Conservation (phyloP, 441 rosid genomes). For the Daphne laureola region DNA sequence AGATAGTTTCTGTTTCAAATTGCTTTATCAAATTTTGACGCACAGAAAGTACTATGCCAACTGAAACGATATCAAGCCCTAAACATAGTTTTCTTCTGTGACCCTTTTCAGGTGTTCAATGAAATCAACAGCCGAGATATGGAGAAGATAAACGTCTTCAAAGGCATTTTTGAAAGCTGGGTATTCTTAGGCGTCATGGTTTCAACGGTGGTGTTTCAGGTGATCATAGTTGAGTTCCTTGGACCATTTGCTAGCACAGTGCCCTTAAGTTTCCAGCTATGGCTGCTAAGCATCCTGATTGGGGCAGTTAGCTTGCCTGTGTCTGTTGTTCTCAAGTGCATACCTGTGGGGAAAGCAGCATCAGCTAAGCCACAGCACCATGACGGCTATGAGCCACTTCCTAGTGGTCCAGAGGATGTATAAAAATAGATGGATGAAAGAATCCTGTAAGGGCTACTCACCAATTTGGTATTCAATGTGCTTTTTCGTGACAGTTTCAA, state of each 20-base stretch:
- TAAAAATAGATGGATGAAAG: too few species aligned
- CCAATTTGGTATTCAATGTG: too few species aligned
- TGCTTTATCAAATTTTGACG: too few species aligned
- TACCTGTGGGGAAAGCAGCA: slow-evolving; percentile 32
- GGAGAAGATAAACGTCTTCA: slow-evolving; percentile 69
- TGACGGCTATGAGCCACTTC: slow-evolving; percentile 58
- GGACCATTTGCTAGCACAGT: slow-evolving; percentile 75
- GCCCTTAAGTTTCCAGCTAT: slow-evolving; percentile 61
- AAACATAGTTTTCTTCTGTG: not conserved
- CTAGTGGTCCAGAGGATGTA: slow-evolving; percentile 42
- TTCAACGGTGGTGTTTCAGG: slow-evolving; percentile 61
- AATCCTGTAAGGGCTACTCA: too few species aligned
- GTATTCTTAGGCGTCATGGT: slow-evolving; percentile 52
- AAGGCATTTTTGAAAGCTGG: slow-evolving; percentile 65
- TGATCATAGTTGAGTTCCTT: slow-evolving; percentile 60
- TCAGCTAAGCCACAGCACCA: slow-evolving; percentile 32
- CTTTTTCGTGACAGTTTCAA: too few species aligned
- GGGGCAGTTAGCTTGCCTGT: slow-evolving; percentile 64
- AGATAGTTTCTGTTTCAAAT: not conserved
- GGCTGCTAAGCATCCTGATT: slow-evolving; percentile 53
- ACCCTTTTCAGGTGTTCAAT: slow-evolving; percentile 50
- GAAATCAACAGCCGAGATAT: slow-evolving; percentile 77
- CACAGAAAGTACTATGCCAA: not conserved
- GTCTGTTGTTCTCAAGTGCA: slow-evolving; percentile 61
- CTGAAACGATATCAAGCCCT: not conserved